phyloP scores from a whole-genome alignment of 352 stramenopile species.

The Phytophthora podocarpi region DNA sequence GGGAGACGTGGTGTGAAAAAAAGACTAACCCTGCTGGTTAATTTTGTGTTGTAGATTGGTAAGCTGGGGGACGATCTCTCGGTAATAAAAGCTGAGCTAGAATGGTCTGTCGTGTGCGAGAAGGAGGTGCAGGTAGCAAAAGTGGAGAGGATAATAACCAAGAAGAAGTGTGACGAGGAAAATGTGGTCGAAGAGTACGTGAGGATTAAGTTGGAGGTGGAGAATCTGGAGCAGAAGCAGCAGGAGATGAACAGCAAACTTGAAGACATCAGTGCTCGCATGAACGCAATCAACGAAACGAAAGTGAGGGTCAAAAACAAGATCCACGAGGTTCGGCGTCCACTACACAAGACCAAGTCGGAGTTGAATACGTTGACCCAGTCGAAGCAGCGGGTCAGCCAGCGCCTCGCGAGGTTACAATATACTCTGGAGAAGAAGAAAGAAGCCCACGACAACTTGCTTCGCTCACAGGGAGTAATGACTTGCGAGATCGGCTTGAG shows the following conservation, averaged over 20 bases:
- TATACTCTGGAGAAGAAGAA: constrained; percentile 51
- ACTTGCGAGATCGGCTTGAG: constrained; percentile 41
- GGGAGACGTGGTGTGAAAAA: no score
- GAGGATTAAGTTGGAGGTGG: constrained; percentile 38
- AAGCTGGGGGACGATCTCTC: constrained; percentile 63
- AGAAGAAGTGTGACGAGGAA: constrained; percentile 47
- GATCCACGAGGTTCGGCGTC: constrained; percentile 58
- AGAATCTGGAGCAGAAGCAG: constrained; percentile 52
- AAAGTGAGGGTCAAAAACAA: constrained; percentile 49
- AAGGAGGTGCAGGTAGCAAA: constrained; percentile 54
- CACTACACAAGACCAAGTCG: constrained; percentile 55
- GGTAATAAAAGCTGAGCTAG: constrained; percentile 66
- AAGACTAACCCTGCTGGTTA: no score
- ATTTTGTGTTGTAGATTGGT: constrained; percentile 50
- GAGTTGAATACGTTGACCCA: constrained; percentile 56
- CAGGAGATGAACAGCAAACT: constrained; percentile 59
- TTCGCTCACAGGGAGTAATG: no score
- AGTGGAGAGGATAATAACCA: constrained; percentile 50
- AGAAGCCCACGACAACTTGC: constrained; percentile 47
- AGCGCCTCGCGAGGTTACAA: constrained; percentile 48
- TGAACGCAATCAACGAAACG: constrained; percentile 30
- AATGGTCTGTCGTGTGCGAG: constrained; percentile 77
- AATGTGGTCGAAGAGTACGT: constrained; percentile 42
- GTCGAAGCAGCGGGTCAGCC: constrained; percentile 41
- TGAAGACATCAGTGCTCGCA: constrained; percentile 38